Percentiles rank a stretch among this genome's conserved stretches.
phyloP scores from a whole-genome alignment of 2,329 filamentous ascomycete genomes.

The Talaromyces sp. region DNA sequence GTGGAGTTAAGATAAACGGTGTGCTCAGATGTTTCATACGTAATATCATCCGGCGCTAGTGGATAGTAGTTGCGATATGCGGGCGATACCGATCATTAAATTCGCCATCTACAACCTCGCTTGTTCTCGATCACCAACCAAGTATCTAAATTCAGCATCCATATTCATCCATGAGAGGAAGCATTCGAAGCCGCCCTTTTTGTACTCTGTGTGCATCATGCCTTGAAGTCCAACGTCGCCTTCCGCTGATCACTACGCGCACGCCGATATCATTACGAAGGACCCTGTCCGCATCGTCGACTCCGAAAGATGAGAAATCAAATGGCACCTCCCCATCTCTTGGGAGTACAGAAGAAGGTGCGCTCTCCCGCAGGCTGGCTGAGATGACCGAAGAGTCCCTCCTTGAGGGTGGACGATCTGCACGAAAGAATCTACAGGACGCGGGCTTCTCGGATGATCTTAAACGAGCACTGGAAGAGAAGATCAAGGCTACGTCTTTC shows the following conservation, averaged over 20 bases:
- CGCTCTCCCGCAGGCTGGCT: constrained; percentile 56
- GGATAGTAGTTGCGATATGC: background rate
- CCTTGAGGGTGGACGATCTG: constrained; percentile 52
- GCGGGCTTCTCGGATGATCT: constrained; percentile 61
- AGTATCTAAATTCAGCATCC: background rate
- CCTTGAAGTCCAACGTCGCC: background rate
- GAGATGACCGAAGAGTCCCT: constrained; percentile 60
- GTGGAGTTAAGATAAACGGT: background rate
- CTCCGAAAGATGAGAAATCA: constrained; percentile 24
- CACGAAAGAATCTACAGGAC: constrained; percentile 56
- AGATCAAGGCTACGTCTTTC: constrained; percentile 56
- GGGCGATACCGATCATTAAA: background rate
- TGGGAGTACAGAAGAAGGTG: constrained; percentile 45
- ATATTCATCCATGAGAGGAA: constrained; percentile 8
- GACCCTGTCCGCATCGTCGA: constrained; percentile 23
- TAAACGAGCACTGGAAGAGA: constrained; percentile 55
- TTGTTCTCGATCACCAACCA: too few species aligned
- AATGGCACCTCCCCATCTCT: constrained; percentile 21
- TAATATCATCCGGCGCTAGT: background rate
- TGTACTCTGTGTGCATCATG: constrained; percentile 9
- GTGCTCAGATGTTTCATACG: background rate
- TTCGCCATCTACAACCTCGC: background rate
- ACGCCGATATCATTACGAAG: constrained; percentile 4
- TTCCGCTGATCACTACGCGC: background rate
- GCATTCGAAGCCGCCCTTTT: constrained; percentile 1